phyloP scores from a whole-genome alignment of 169 alveolate genomes.

The Plasmodium gaboni region DNA sequence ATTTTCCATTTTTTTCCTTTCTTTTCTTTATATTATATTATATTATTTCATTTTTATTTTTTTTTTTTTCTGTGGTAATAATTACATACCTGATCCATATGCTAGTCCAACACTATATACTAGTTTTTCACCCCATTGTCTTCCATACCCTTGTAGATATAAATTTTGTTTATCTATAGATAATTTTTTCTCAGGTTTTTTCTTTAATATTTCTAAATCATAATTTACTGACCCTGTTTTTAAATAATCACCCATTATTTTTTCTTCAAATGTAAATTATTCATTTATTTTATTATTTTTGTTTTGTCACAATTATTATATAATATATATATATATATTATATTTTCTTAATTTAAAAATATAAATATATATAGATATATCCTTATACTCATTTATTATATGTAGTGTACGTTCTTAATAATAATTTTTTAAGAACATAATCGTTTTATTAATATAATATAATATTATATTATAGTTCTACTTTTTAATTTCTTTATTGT shows the following conservation, averaged over 20 bases:
- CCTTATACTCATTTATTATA: too few species aligned
- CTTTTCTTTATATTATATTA: background rate
- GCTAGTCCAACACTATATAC: slow-evolving; percentile 91
- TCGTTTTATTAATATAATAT: too few species aligned
- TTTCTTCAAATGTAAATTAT: slow-evolving; percentile 13
- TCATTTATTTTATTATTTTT: slow-evolving; percentile 27
- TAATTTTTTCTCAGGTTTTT: slow-evolving; percentile 75
- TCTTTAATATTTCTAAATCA: slow-evolving; percentile 82
- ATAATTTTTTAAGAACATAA: too few species aligned
- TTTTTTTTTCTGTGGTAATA: background rate
- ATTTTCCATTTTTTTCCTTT: background rate
- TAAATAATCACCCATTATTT: slow-evolving; percentile 84
- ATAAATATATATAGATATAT: too few species aligned
- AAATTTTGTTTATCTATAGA: slow-evolving; percentile 80
- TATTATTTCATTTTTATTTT: background rate
- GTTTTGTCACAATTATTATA: background rate
- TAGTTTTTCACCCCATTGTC: slow-evolving; percentile 91
- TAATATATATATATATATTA: too few species aligned
- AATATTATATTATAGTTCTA: too few species aligned
- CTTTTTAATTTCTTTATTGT: too few species aligned
- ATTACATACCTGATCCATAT: slow-evolving; percentile 88
- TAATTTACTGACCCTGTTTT: slow-evolving; percentile 80
- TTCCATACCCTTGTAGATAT: slow-evolving; percentile 86
- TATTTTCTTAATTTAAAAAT: too few species aligned
- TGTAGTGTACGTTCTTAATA: too few species aligned